phyloP scores from a whole-genome alignment of 1,284 basidiomycete genomes.

The Tylopilus sp. region DNA sequence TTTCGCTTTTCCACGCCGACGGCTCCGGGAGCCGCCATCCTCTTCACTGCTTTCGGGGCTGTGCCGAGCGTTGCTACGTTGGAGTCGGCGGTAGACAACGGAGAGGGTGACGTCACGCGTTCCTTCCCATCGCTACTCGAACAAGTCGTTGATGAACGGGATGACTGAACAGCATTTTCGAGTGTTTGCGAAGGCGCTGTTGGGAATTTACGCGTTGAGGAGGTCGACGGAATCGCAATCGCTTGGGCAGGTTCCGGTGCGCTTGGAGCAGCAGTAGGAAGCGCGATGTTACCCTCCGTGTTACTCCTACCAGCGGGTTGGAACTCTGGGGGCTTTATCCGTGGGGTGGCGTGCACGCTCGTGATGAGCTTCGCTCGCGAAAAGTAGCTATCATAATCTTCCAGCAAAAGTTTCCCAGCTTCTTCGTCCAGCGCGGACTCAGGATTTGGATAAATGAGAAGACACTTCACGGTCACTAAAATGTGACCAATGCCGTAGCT shows the following conservation, averaged over 20 bases:
- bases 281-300: slow-evolving; percentile 10
- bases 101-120: slow-evolving; percentile 56
- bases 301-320: slow-evolving; percentile 40
- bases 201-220: slow-evolving; percentile 37
- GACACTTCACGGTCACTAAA: slow-evolving; percentile 87
- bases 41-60: slow-evolving; percentile 60
- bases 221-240: slow-evolving; percentile 27
- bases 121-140: slow-evolving; percentile 50
- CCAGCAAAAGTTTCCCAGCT: slow-evolving; percentile 85
- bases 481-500: slow-evolving; percentile 91
- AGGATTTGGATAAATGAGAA: slow-evolving; percentile 94
- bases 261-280: slow-evolving; percentile 20
- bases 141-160: slow-evolving; percentile 37
- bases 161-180: slow-evolving; percentile 37
- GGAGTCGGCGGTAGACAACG: slow-evolving; percentile 62
- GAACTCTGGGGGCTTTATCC: slow-evolving; percentile 66
- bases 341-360: slow-evolving; percentile 79
- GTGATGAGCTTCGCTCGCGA: slow-evolving; percentile 78
- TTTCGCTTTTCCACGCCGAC: slow-evolving; percentile 73
- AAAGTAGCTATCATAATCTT: slow-evolving; percentile 85
- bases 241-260: slow-evolving; percentile 25
- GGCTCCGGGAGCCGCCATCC: slow-evolving; percentile 51
- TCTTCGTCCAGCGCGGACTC: slow-evolving; percentile 95
- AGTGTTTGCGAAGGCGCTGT: slow-evolving; percentile 34
- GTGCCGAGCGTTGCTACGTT: slow-evolving; percentile 47